Base-by-base conservation (phyloP, 108 stramenopile genomes). In the Epipyxis sp. region DNA sequence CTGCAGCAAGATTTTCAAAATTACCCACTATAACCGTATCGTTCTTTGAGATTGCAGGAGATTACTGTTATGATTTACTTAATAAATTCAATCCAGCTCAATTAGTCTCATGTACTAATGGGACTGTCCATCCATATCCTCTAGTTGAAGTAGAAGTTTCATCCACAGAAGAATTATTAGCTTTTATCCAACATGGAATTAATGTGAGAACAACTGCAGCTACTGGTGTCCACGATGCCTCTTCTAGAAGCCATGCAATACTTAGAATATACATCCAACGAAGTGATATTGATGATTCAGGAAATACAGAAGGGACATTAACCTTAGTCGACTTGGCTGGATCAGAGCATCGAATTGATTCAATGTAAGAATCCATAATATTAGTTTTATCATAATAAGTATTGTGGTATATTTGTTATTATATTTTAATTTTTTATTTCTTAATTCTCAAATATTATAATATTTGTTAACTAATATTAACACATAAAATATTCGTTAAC, bases 251-350 rank as follows among this genome's bases (percentile, higher is more conserved):
- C 3, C 71, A 74, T 57, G 71, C 71, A 6, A 74, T 74, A 3
- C 43, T 74, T 13, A 37, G 71, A 6, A 74, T 74, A 6, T 74
- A 34, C 25, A 57, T 74, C 20, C 25, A 74, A 34, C 44, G 71
- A 32, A 13, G 6, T 39, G 44, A 46, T 74, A 6, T 13, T 6
- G 10, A 39, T 6, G 13, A 57, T 3, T 43, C 6, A 13, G 13
- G 25, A 34, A 20, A 43, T 13, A 46, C 6, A 43, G 71, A 74
- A 74, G 71, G 71, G 6, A 54, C 46, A 34, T 37, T 81, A 0
- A 81, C 81, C 1, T 35, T 81, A 57, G 81, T 81, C 0, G 81
- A 81, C 32, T 57, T 81, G 35, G 81, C 81, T 27, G 81, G 81
- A 29, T 76, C 74, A 41, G 81, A 81, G 76, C 77, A 77, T 27